Percentiles rank a stretch among this genome's conserved stretches.
Evolutionary conservation across 768 basidiomycete genomes (phyloP).

Genomic region (Podaxis rugospora): DNA sequence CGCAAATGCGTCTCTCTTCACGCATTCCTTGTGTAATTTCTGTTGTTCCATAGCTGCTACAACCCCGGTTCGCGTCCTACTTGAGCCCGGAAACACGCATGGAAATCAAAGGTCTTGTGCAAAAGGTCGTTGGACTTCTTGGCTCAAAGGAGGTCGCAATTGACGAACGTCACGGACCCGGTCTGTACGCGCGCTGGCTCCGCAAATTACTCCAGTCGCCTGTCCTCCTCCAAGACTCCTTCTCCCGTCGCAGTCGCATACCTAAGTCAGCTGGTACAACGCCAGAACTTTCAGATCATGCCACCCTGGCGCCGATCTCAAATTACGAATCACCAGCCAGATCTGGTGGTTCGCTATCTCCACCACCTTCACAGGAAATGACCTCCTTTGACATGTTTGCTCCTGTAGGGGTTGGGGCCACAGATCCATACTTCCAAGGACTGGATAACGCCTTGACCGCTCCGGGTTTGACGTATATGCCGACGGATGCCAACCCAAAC

Average conservation of each 20-base stretch:
- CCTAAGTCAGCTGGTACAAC: slow-evolving; percentile 9
- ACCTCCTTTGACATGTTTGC: slow-evolving; percentile 44
- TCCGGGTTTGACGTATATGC: slow-evolving; percentile 20
- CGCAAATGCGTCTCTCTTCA: slow-evolving; percentile 6
- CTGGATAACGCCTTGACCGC: slow-evolving; percentile 17
- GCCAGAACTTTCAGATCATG: slow-evolving; percentile 7
- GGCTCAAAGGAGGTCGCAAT: slow-evolving; percentile 68
- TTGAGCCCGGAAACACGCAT: slow-evolving; percentile 53
- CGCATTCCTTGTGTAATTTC: neutral
- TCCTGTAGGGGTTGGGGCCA: slow-evolving; percentile 15
- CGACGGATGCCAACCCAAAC: slow-evolving; percentile 11
- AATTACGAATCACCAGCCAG: slow-evolving; percentile 34
- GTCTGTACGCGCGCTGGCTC: slow-evolving; percentile 76
- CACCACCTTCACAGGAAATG: slow-evolving; percentile 39
- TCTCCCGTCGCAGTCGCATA: slow-evolving; percentile 8
- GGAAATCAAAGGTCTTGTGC: slow-evolving; percentile 61
- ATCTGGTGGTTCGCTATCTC: slow-evolving; percentile 36
- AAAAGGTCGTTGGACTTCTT: slow-evolving; percentile 63
- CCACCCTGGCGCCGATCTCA: slow-evolving; percentile 15
- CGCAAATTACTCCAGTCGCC: slow-evolving; percentile 48
- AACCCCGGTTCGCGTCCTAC: slow-evolving; percentile 66
- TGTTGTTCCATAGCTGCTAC: slow-evolving; percentile 51
- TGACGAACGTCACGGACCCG: slow-evolving; percentile 79
- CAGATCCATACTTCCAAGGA: slow-evolving; percentile 11
- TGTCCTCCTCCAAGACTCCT: slow-evolving; percentile 12